phyloP scores from a whole-genome alignment of 2,329 filamentous ascomycete species.

The Microsporum ferrugineum region DNA sequence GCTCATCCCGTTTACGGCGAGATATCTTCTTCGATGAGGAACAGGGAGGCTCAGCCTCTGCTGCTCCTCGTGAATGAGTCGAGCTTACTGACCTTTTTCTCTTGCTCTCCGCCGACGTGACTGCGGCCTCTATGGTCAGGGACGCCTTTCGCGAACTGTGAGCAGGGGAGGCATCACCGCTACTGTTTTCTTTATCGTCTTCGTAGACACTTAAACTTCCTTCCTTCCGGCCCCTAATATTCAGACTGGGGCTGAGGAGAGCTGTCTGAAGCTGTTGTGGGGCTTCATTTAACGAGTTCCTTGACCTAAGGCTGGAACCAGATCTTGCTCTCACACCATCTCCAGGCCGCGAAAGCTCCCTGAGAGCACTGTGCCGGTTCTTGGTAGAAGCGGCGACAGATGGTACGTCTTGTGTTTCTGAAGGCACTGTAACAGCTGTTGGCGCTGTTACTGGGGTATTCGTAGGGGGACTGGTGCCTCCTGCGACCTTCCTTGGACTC shows the following conservation, averaged over 20 bases:
- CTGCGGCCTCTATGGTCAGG: slow-evolving; percentile 11
- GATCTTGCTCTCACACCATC: slow-evolving; percentile 22
- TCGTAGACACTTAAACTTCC: slow-evolving; percentile 7
- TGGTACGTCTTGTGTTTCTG: not conserved
- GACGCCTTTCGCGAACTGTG: slow-evolving; percentile 8
- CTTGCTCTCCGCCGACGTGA: slow-evolving; percentile 18
- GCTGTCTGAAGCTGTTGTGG: slow-evolving; percentile 16
- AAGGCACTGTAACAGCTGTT: not conserved
- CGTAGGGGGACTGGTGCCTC: slow-evolving; percentile 23
- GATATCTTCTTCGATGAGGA: slow-evolving; percentile 17
- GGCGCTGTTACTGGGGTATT: slow-evolving; percentile 21
- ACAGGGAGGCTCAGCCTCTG: slow-evolving; percentile 5
- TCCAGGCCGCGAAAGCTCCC: slow-evolving; percentile 22
- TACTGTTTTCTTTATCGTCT: slow-evolving; percentile 6
- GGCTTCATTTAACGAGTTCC: slow-evolving; percentile 14
- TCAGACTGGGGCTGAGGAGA: slow-evolving; percentile 24
- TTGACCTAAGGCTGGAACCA: slow-evolving; percentile 23
- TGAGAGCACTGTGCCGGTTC: slow-evolving; percentile 17
- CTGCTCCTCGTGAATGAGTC: not conserved
- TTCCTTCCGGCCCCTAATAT: slow-evolving; percentile 27
- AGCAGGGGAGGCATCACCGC: slow-evolving; percentile 5
- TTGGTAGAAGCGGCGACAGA: not conserved
- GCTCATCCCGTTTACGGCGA: slow-evolving; percentile 7
- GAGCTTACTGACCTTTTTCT: slow-evolving; percentile 17
- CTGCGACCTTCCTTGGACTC: slow-evolving; percentile 24